A percentile compares a stretch with the other conserved stretches of the same genome.
phyloP scores from a whole-genome alignment of 1,284 basidiomycete genomes.

The Ganoderma resinaceum region DNA sequence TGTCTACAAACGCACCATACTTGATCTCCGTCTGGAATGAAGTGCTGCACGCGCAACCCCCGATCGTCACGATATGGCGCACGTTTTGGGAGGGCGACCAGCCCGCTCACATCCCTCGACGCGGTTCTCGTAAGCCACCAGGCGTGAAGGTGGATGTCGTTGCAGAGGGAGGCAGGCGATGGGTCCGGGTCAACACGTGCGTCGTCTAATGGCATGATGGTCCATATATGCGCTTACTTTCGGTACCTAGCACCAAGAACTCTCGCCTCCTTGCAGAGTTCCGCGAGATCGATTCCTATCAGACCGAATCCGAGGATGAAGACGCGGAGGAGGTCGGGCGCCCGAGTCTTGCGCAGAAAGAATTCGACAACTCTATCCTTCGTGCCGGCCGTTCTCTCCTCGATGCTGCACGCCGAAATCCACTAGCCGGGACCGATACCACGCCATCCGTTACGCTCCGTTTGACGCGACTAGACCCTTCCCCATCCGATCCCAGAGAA shows the following conservation, averaged over 20 bases:
- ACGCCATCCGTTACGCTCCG: conserved; percentile 61
- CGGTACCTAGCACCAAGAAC: conserved; percentile 67
- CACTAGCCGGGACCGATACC: conserved; percentile 39
- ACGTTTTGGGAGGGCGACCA: conserved; percentile 45
- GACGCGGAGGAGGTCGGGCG: conserved; percentile 43
- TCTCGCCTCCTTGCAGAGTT: conserved; percentile 80
- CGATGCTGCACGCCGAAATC: conserved; percentile 65
- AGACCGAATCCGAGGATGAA: conserved; percentile 70
- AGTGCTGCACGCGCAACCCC: conserved; percentile 62
- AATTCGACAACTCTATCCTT: conserved; percentile 76
- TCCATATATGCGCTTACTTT: conserved; percentile 3
- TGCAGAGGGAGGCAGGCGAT: conserved; percentile 71
- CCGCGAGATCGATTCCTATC: conserved; percentile 81
- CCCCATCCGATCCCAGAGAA: conserved; percentile 44
- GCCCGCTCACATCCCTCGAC: conserved; percentile 30
- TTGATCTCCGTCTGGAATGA: conserved; percentile 82
- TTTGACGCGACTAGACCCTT: conserved; percentile 71
- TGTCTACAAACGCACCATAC: conserved; percentile 80
- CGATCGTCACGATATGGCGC: conserved; percentile 66
- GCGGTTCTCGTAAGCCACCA: conserved; percentile 43
- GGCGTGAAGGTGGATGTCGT: conserved; percentile 83
- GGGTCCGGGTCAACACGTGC: conserved; percentile 88
- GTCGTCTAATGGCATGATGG: conserved; percentile 39
- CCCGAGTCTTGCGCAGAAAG: conserved; percentile 52
- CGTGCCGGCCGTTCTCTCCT: conserved; percentile 68